phyloP scores from a whole-genome alignment of 2,329 filamentous ascomycete genomes.

The Karstenula rhodostoma region DNA sequence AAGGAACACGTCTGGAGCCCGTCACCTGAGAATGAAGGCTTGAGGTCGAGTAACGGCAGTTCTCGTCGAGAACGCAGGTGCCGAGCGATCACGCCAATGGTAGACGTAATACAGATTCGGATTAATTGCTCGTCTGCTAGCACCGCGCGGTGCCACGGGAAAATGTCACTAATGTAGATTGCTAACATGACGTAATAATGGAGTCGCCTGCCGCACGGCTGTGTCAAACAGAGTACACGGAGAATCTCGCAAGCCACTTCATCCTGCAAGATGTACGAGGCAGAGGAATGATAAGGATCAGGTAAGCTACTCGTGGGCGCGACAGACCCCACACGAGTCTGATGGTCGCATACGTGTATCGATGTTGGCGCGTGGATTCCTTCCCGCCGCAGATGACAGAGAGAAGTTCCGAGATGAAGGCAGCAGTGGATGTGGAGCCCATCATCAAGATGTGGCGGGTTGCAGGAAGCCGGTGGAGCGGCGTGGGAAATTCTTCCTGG shows the following conservation, averaged over 20 bases:
- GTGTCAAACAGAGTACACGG: constrained; percentile 9
- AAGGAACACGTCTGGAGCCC: no score
- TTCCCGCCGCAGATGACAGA: constrained; percentile 8
- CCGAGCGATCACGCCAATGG: not conserved
- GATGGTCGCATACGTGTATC: not conserved
- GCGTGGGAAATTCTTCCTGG: constrained; percentile 18
- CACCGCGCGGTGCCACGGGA: not conserved
- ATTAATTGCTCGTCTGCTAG: constrained; percentile 9
- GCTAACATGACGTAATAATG: constrained; percentile 1
- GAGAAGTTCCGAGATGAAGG: not conserved
- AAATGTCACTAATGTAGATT: constrained; percentile 13
- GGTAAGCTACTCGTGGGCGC: constrained; percentile 8
- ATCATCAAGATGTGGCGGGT: constrained; percentile 1
- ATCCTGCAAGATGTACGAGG: not conserved
- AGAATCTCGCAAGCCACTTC: constrained; percentile 8
- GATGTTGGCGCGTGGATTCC: constrained; percentile 5
- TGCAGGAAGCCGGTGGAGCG: constrained; percentile 1
- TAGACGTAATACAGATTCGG: not conserved
- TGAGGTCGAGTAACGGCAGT: not conserved
- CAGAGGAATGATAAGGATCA: not conserved
- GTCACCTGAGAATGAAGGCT: no score
- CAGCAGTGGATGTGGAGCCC: not conserved
- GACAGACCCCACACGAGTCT: not conserved
- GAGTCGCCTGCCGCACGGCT: not conserved
- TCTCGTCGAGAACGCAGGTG: not conserved